These are phyloP conservation scores for Mortierella sp. DNA, from an alignment of 371 early-diverging fungal genomes.

Conservation along the genomic window DNA sequence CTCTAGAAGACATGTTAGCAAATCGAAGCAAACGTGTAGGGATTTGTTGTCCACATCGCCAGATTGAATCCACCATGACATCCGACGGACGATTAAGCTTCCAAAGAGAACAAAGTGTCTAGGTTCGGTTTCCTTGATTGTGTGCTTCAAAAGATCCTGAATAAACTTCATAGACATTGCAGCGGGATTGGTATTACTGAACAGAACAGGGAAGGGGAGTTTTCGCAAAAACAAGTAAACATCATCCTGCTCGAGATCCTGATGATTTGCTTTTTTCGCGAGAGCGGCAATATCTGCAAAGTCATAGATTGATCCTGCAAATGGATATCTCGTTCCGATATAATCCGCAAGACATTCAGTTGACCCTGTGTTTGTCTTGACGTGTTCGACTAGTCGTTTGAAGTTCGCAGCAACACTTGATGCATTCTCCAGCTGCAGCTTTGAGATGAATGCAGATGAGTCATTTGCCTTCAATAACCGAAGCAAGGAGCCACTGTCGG, in stretches of 20 bases:
- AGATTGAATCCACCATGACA: slow-evolving; percentile 30
- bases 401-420: slow-evolving; percentile 29
- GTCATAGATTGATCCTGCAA: slow-evolving; percentile 61
- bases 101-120: slow-evolving; percentile 41
- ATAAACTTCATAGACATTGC: slow-evolving; percentile 36
- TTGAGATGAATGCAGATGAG: slow-evolving; percentile 8
- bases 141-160: slow-evolving; percentile 28
- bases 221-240: slow-evolving; percentile 43
- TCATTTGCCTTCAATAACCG: slow-evolving; percentile 16
- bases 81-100: slow-evolving; percentile 54
- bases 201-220: slow-evolving; percentile 57
- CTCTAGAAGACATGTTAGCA: slow-evolving; percentile 53
- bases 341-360: slow-evolving; percentile 54
- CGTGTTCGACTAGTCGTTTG: slow-evolving; percentile 13
- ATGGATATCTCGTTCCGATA: slow-evolving; percentile 59
- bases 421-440: slow-evolving; percentile 19
- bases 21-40: slow-evolving; percentile 29
- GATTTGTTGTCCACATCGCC: slow-evolving; percentile 14
- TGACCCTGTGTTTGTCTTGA: background rate
- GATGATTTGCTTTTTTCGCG: background rate
- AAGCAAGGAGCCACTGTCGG: background rate
- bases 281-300: slow-evolving; percentile 30
- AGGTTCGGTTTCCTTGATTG: slow-evolving; percentile 42
- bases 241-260: slow-evolving; percentile 17
- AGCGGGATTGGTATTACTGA: slow-evolving; percentile 48